Percentiles rank a stretch among this genome's conserved stretches.
phyloP scores from a whole-genome alignment of 129 eudicot genomes.

The Deinandra increscens region DNA sequence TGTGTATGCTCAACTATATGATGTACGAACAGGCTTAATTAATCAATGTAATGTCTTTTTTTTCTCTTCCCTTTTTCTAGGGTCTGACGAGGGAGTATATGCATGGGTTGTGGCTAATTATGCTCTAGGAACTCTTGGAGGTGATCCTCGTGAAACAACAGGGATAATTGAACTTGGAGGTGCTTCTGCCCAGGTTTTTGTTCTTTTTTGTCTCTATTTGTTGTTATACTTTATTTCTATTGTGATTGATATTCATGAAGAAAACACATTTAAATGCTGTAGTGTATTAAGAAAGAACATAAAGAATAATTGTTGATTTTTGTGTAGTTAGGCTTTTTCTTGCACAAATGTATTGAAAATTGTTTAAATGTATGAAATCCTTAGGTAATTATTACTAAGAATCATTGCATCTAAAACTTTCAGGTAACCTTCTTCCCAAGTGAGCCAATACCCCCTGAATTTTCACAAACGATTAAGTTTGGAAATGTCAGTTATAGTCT shows the following conservation, averaged over 20 bases:
- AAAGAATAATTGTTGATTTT: neutral
- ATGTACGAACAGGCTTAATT: constrained; percentile 2
- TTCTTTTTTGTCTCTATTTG: neutral
- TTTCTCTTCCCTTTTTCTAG: constrained; percentile 25
- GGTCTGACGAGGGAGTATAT: constrained; percentile 92
- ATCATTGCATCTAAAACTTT: constrained; percentile 16
- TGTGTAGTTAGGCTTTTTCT: constrained; percentile 6
- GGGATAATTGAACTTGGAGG: constrained; percentile 99
- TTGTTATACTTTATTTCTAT: neutral
- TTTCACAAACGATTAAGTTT: constrained; percentile 51
- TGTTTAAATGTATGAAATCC: neutral
- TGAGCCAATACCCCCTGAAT: constrained; percentile 78
- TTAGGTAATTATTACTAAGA: constrained; percentile 16
- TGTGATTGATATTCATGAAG: neutral
- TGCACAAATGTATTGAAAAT: neutral
- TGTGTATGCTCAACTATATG: constrained; percentile 9
- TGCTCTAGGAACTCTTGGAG: constrained; percentile 97
- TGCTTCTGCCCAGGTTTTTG: constrained; percentile 95
- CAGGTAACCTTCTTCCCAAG: constrained; percentile 88
- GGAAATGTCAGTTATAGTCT: constrained; percentile 81
- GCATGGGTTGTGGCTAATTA: constrained; percentile 99
- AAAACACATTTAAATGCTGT: neutral
- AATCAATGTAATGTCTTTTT: neutral
- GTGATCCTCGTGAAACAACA: constrained; percentile 73
- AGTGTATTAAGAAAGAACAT: neutral